Conservation (phyloP, 129 eudicot genomes). For the Lactuca saligna region DNA sequence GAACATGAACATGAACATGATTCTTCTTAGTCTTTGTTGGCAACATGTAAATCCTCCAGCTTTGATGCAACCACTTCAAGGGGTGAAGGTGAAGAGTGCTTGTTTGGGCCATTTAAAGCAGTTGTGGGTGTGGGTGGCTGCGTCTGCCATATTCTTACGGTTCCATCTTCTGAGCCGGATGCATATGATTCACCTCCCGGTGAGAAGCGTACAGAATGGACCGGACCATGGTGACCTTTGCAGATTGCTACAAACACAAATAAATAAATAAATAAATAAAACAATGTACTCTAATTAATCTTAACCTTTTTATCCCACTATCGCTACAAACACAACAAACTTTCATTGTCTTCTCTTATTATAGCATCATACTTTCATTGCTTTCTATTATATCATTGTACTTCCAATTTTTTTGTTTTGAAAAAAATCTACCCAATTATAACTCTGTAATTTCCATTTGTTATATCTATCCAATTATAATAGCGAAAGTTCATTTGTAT, state of each 20-base stretch:
- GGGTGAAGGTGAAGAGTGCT: constrained; percentile 29
- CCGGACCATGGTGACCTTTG: constrained; percentile 97
- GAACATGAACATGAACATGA: neutral
- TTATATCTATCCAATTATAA: too few species aligned
- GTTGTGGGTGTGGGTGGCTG: constrained; percentile 46
- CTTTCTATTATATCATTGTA: too few species aligned
- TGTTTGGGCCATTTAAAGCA: constrained; percentile 37
- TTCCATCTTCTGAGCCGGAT: constrained; percentile 91
- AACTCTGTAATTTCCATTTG: too few species aligned
- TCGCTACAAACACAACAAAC: too few species aligned
- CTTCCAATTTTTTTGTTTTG: too few species aligned
- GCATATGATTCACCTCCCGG: constrained; percentile 94
- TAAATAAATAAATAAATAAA: neutral
- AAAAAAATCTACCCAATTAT: too few species aligned
- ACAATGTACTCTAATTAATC: too few species aligned
- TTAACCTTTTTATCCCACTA: too few species aligned
- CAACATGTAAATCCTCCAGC: constrained; percentile 50
- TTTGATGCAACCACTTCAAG: constrained; percentile 50
- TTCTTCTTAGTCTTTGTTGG: constrained; percentile 27
- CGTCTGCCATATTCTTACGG: constrained; percentile 85
- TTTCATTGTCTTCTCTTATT: too few species aligned
- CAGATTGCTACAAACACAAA: constrained; percentile 53
- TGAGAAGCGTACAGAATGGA: constrained; percentile 76
- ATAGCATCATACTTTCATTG: too few species aligned
- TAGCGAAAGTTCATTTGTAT: too few species aligned